Evolutionary conservation across 2,329 filamentous ascomycete species (phyloP).

Genomic region (Phialocephala sp.): DNA sequence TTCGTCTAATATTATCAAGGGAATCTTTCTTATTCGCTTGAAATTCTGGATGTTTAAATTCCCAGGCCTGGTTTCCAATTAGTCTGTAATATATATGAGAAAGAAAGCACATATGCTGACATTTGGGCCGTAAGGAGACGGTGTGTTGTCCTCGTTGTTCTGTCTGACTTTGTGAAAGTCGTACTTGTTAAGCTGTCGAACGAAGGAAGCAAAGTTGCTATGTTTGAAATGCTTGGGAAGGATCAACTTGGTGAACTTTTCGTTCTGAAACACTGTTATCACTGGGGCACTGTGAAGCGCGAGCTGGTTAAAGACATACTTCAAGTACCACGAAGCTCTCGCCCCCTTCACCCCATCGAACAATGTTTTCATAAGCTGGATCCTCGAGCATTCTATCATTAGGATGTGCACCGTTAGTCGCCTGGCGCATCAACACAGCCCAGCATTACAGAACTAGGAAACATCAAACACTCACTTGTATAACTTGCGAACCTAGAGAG

Average conservation of each 20-base stretch:
- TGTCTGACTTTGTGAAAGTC: slow-evolving; percentile 98
- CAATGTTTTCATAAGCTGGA: slow-evolving; percentile 88
- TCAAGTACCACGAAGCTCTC: slow-evolving; percentile 97
- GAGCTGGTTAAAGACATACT: slow-evolving; percentile 59
- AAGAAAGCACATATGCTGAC: slow-evolving; percentile 53
- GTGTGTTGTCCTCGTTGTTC: slow-evolving; percentile 84
- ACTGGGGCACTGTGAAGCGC: background rate
- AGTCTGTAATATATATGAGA: slow-evolving; percentile 11
- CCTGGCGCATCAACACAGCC: slow-evolving; percentile 41
- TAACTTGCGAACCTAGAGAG: slow-evolving; percentile 85
- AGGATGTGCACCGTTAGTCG: slow-evolving; percentile 25
- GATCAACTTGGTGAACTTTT: slow-evolving; percentile 97
- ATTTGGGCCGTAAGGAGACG: slow-evolving; percentile 81
- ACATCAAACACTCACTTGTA: slow-evolving; percentile 76
- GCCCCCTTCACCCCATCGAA: slow-evolving; percentile 92
- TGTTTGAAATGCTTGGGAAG: slow-evolving; percentile 99
- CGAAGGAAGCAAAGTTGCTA: slow-evolving; percentile 97
- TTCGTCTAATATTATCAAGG: slow-evolving; percentile 93
- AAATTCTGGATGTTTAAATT: slow-evolving; percentile 98
- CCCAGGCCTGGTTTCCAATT: slow-evolving; percentile 72
- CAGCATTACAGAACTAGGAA: slow-evolving; percentile 22
- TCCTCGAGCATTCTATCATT: slow-evolving; percentile 89
- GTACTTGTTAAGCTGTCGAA: slow-evolving; percentile 95
- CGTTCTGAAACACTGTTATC: slow-evolving; percentile 67
- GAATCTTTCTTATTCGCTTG: slow-evolving; percentile 95